Percentiles rank a stretch among this genome's conserved stretches.
phyloP scores from a whole-genome alignment of 1,284 basidiomycete species.

The Pterula multifida region DNA sequence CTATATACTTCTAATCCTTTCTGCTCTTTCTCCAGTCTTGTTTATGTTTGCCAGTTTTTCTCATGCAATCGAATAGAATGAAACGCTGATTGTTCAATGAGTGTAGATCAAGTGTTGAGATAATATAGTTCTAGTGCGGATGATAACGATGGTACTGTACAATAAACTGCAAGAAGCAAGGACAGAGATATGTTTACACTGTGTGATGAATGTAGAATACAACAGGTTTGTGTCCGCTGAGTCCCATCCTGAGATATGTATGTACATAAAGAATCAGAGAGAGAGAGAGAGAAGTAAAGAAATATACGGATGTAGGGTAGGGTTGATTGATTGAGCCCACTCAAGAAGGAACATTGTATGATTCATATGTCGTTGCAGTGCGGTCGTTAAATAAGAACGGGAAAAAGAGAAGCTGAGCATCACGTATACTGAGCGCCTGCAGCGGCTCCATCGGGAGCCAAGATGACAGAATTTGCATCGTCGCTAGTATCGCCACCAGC shows the following conservation, averaged over 20 bases:
- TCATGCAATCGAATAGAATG: neutral
- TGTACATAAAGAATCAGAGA: neutral
- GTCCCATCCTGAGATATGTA: neutral
- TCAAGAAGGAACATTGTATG: no score
- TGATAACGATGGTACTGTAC: no score
- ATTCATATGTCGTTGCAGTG: no score
- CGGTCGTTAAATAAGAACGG: constrained; percentile 5
- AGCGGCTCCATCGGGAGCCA: neutral
- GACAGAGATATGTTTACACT: no score
- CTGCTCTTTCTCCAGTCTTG: no score
- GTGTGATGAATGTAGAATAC: neutral
- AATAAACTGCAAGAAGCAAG: no score
- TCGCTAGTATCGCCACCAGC: neutral
- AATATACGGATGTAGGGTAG: no score
- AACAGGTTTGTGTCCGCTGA: neutral
- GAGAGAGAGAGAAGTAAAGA: neutral
- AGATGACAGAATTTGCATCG: neutral
- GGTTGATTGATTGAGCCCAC: no score
- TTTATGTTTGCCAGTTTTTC: no score
- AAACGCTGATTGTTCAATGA: no score
- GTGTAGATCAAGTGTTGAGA: no score
- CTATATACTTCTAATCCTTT: no score
- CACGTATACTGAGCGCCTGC: neutral
- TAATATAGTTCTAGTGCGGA: neutral
- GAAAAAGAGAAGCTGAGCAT: neutral